phyloP scores from a whole-genome alignment of 768 basidiomycete genomes.

The Leccinum fibrillosum region DNA sequence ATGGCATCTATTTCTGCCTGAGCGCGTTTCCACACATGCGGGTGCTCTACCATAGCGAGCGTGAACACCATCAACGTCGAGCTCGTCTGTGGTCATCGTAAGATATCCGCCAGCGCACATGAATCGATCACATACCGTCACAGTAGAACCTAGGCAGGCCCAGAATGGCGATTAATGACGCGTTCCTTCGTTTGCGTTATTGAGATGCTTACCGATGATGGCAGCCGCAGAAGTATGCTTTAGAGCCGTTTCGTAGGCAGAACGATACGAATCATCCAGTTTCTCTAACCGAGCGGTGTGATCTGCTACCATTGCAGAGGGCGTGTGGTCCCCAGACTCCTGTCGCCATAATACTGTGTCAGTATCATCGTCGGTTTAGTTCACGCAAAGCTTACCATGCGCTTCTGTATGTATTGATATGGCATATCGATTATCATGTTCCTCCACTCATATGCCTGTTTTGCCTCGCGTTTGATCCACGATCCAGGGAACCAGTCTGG shows the following conservation, averaged over 20 bases:
- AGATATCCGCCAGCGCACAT: background rate
- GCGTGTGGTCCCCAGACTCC: too few species aligned
- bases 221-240: conserved; percentile 6
- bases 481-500: conserved; percentile 14
- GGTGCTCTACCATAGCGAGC: background rate
- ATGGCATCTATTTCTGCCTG: conserved; percentile 1
- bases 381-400: too few species aligned
- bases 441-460: background rate
- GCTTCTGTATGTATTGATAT: background rate
- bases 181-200: too few species aligned
- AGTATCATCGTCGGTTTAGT: too few species aligned
- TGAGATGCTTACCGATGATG: conserved; percentile 1
- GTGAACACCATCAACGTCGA: background rate
- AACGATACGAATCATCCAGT: background rate
- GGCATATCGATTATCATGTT: conserved; percentile 1
- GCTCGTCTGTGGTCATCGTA: background rate
- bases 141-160: too few species aligned
- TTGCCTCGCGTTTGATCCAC: conserved; percentile 3
- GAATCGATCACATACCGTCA: background rate
- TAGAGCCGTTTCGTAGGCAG: background rate
- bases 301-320: conserved; percentile 5
- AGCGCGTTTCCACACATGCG: background rate
- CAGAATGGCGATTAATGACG: too few species aligned
- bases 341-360: too few species aligned
- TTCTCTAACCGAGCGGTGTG: conserved; percentile 4